Percentiles rank a stretch among this genome's conserved stretches.
These are phyloP conservation scores for Pseudomicrostroma phylloplanum DNA, from an alignment of 1,284 basidiomycete species.

Conservation along the genomic window DNA sequence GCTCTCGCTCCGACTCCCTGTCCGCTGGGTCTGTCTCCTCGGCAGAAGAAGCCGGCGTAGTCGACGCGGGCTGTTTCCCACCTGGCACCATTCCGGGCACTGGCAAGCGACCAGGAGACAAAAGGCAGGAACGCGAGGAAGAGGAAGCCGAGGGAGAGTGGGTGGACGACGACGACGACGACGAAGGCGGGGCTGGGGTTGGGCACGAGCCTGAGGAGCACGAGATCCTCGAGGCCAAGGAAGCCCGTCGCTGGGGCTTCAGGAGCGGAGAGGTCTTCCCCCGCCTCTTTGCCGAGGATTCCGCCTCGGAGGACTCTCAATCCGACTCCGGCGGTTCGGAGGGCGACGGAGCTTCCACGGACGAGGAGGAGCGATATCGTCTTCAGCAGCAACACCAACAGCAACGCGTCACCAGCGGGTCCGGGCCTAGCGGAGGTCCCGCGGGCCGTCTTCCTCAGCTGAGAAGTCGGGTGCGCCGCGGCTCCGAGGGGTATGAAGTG, in stretches of 20 bases:
- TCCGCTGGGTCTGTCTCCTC: not conserved
- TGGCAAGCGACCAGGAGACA: slow-evolving; percentile 2
- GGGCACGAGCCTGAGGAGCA: not conserved
- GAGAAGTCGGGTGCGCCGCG: slow-evolving; percentile 20
- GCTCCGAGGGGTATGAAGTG: slow-evolving; percentile 27
- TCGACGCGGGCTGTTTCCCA: slow-evolving; percentile 11
- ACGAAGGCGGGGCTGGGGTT: too few species aligned
- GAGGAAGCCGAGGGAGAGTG: slow-evolving; percentile 1
- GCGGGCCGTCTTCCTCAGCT: slow-evolving; percentile 6
- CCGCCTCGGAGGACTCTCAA: not conserved
- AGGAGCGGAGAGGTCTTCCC: slow-evolving; percentile 4
- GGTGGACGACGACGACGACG: slow-evolving; percentile 8
- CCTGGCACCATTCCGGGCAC: slow-evolving; percentile 5
- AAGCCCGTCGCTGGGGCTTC: not conserved
- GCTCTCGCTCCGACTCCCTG: not conserved
- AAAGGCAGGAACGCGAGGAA: not conserved
- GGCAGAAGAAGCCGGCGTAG: slow-evolving; percentile 9
- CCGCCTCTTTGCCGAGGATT: not conserved
- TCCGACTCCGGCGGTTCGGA: not conserved
- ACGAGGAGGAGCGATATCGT: not conserved
- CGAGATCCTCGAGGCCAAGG: slow-evolving; percentile 1
- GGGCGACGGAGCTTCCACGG: not conserved
- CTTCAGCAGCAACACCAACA: too few species aligned
- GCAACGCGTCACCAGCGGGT: not conserved
- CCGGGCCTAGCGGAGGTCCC: not conserved